Percentiles rank a stretch among this genome's conserved stretches.
Conservation (phyloP, 805 yeast species). For the Lipomyces sp. region DNA sequence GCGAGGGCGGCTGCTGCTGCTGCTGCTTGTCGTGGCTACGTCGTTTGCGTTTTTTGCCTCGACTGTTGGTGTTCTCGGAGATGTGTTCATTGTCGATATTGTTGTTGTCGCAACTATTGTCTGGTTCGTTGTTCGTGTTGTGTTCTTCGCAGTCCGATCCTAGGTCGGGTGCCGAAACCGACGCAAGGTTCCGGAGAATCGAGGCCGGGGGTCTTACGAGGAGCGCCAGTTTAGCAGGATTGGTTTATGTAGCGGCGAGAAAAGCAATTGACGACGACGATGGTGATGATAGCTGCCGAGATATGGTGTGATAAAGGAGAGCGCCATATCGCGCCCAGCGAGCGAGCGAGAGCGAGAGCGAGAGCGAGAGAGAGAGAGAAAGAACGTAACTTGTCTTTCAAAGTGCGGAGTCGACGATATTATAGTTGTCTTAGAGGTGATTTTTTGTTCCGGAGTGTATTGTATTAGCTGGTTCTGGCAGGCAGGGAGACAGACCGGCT, state of each 20-base stretch:
- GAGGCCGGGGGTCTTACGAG: slow-evolving; percentile 14
- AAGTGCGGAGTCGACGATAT: no score
- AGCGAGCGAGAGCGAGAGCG: no score
- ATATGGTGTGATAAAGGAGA: no score
- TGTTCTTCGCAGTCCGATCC: neutral
- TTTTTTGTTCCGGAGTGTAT: no score
- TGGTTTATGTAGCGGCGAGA: no score
- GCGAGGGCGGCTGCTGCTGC: neutral
- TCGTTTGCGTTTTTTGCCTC: neutral
- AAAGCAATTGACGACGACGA: no score
- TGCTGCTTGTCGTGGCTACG: neutral
- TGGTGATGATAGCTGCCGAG: no score
- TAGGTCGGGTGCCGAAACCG: slow-evolving; percentile 2
- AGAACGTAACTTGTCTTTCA: neutral
- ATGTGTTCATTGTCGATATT: neutral
- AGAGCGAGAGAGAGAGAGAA: neutral
- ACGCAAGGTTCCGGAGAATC: slow-evolving; percentile 1
- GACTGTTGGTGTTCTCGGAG: neutral
- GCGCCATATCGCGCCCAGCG: no score
- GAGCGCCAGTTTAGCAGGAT: slow-evolving; percentile 5
- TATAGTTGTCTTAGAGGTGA: no score
- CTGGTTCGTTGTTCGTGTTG: neutral
- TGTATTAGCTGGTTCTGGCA: no score
- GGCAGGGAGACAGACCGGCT: no score
- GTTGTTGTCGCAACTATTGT: neutral